phyloP scores from a whole-genome alignment of 2,329 filamentous ascomycete species.

The Aspergillus hortae region DNA sequence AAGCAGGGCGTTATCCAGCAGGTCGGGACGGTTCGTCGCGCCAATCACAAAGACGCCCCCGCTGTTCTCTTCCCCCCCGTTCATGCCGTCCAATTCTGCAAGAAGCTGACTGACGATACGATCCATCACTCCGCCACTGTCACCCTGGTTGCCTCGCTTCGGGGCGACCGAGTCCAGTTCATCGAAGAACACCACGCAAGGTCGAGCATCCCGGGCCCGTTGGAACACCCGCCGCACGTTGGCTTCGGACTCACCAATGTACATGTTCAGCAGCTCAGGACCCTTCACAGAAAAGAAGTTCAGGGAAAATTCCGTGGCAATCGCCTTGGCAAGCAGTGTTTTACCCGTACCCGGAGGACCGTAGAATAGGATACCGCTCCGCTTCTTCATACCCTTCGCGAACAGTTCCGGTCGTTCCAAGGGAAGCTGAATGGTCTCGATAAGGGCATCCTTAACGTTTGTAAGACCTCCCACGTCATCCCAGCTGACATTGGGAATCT shows the following conservation, averaged over 20 bases:
- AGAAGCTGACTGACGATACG: slow-evolving; percentile 92
- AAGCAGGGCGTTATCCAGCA: slow-evolving; percentile 84
- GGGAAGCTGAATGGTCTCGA: slow-evolving; percentile 92
- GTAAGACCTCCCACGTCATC: slow-evolving; percentile 90
- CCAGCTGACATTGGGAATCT: slow-evolving; percentile 97
- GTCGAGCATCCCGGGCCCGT: slow-evolving; percentile 94
- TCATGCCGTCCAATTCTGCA: slow-evolving; percentile 97
- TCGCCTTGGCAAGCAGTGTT: slow-evolving; percentile 97
- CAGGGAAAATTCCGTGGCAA: slow-evolving; percentile 96
- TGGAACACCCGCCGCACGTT: slow-evolving; percentile 99
- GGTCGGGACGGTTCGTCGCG: slow-evolving; percentile 89
- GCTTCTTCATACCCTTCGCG: slow-evolving; percentile 96
- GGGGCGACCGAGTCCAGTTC: slow-evolving; percentile 96
- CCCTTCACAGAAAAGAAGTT: slow-evolving; percentile 99
- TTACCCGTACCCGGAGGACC: slow-evolving; percentile 99
- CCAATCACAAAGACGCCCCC: slow-evolving; percentile 95
- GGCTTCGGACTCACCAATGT: slow-evolving; percentile 99
- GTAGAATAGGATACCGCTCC: slow-evolving; percentile 97
- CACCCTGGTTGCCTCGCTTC: slow-evolving; percentile 94
- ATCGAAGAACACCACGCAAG: slow-evolving; percentile 97
- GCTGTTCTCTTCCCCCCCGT: slow-evolving; percentile 72
- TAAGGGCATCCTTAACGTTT: slow-evolving; percentile 94
- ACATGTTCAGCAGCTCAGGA: slow-evolving; percentile 97
- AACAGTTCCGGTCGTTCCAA: slow-evolving; percentile 90
- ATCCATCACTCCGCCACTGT: slow-evolving; percentile 97